Base-by-base conservation (phyloP, 2,329 filamentous ascomycete species). In the Chalaropsis ovoidea region DNA sequence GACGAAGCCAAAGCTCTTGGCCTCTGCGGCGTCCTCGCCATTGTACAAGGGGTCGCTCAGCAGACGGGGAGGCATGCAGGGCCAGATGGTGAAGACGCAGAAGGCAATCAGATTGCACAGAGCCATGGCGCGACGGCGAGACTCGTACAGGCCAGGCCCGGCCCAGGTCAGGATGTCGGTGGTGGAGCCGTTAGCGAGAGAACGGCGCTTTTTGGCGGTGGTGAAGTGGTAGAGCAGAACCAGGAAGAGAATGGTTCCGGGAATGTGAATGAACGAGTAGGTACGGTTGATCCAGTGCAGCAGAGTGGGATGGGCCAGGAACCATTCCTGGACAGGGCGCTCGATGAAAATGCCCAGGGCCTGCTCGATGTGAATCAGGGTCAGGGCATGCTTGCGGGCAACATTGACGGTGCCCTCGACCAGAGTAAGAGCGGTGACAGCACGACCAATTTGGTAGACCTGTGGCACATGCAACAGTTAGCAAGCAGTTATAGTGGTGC, bases 231-330 rank as follows among this genome's bases (percentile, higher is more conserved):
- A 90, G 3, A 90, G 79, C 71, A 83, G 81, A 45, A 80, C 76
- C 17, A 79, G 73, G 71, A 89, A 90, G 56, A 86, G 79, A 69
- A 90, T 89, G 5, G 86, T 89, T 15, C 86, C 87, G 0, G 87
- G 87, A 67, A 90, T 90, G 73, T 90, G 87, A 71, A 90, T 88
- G 74, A 89, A 89, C 5, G 86, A 89, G 75, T 90, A 90, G 35
- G 82, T 80, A 71, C 86, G 81, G 74, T 90, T 90, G 70, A 85
- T 87, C 82, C 82, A 88, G 69, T 78, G 81, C 77, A 90, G 81
- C 52, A 86, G 70, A 35, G 76, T 72, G 1, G 84, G 80, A 63
- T 80, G 79, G 22, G 75, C 73, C 67, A 77, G 72, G 71, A 80
- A 80, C 74, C 76, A 79, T 43, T 75, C 73, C 74, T 90, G 87